Evolutionary conservation across 495 filamentous ascomycete genomes (phyloP), one percentile per base, ranked within the genome.

Genomic region (Penicillium egyptiacum): DNA sequence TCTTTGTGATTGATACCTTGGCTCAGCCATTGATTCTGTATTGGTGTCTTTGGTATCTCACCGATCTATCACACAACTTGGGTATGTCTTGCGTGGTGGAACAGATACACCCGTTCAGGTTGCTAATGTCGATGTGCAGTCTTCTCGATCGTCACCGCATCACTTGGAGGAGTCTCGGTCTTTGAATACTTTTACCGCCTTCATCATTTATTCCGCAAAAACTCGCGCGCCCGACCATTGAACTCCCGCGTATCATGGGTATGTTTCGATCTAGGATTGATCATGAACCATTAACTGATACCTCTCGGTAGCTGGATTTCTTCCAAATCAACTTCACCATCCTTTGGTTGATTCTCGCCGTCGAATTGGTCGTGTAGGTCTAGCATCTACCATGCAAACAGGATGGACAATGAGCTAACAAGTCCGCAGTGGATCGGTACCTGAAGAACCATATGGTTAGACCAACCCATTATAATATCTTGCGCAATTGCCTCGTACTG

Each of bases 301-400:
- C 14, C 43, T 42, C 26, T 23, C 22, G 9, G 20, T 59, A 82
- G 77, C 71, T 85, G 45, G 83, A 87, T 57, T 86, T 83, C 67
- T 85, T 85, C 56, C 83, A 86, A 45, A 83, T 84, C 71, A 84
- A 83, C 56, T 82, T 84, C 57, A 81, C 78, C 3, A 73, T 82
- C 33, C 80, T 80, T 1, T 79, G 76, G 76, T 57, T 76, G 47
- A 75, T 77, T 20, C 50, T 79, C 20, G 76, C 76, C 3, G 68
- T 79, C 31, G 82, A 85, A 57, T 74, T 86, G 42, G 82, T 85
- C 58, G 76, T 78, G 75, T 77, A 70, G 63, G 75, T 72, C 14
- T 19, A 41, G 5, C 39, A 52, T 41, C 19, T n/a, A 41, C 1
- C 45, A 50, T 39, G 9, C 19, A 40, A 42, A 8, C 20, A n/a